These are phyloP conservation scores for Ambrosia trifida DNA, from an alignment of 129 eudicot genomes.

Conservation along the genomic window DNA sequence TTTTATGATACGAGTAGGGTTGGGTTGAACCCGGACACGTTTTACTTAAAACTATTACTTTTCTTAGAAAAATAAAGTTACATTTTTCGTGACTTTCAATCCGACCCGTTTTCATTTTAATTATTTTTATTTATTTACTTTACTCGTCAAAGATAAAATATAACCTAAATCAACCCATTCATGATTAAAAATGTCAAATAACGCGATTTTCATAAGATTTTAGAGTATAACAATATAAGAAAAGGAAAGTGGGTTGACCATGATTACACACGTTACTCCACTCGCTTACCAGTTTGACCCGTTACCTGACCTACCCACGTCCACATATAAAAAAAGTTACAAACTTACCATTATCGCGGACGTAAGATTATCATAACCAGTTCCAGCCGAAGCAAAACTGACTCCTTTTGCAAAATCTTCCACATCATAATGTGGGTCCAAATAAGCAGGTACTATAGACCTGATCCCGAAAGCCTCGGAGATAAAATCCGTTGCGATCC, in stretches of 20 bases:
- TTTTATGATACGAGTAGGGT: not conserved
- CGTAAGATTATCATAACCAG: slow-evolving; percentile 86
- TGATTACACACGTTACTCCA: not conserved
- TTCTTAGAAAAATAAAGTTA: not conserved
- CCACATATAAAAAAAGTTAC: not conserved
- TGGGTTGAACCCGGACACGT: not conserved
- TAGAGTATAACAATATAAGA: not conserved
- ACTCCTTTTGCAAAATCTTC: slow-evolving; percentile 79
- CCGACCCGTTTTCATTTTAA: not conserved
- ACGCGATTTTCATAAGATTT: not conserved
- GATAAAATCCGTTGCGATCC: slow-evolving; percentile 76
- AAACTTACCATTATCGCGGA: slow-evolving; percentile 68
- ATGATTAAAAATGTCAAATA: not conserved
- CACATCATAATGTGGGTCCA: slow-evolving; percentile 59
- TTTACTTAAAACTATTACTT: not conserved
- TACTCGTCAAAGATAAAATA: not conserved
- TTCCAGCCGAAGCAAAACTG: slow-evolving; percentile 91
- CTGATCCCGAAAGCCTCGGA: slow-evolving; percentile 77
- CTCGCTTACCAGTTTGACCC: not conserved
- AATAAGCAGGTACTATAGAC: slow-evolving; percentile 67
- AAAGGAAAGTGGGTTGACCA: not conserved
- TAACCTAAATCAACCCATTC: not conserved
- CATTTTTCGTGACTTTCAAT: not conserved
- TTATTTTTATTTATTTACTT: not conserved
- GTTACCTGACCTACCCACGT: not conserved